phyloP scores from a whole-genome alignment of 2,329 filamentous ascomycete species.

The Chaetomium strumarium region DNA sequence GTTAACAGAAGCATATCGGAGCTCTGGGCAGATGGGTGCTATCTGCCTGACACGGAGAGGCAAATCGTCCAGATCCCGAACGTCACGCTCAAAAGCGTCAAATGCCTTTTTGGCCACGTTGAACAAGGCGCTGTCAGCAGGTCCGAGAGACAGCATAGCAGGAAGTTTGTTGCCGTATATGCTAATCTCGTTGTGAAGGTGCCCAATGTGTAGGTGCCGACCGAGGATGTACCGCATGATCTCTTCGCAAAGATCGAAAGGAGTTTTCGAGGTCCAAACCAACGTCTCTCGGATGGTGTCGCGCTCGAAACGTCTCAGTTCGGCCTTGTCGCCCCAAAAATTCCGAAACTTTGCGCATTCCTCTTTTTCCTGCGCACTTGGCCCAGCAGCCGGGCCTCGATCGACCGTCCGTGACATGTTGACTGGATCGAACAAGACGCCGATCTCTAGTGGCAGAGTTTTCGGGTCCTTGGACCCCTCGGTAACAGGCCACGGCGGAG shows the following conservation, averaged over 20 bases:
- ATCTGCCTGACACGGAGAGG: constrained; percentile 83
- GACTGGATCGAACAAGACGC: constrained; percentile 65
- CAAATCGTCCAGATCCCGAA: constrained; percentile 73
- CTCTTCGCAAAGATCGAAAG: constrained; percentile 67
- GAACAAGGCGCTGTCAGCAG: constrained; percentile 54
- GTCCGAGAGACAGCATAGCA: constrained; percentile 41
- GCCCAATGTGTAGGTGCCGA: constrained; percentile 58
- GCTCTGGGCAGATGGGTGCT: constrained; percentile 61
- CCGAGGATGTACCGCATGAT: constrained; percentile 68
- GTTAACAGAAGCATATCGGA: constrained; percentile 66
- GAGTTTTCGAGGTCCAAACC: constrained; percentile 66
- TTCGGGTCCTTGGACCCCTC: constrained; percentile 28
- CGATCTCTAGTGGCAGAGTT: constrained; percentile 46
- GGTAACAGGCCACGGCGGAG: constrained; percentile 43
- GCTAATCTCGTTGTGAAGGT: constrained; percentile 45
- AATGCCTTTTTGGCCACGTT: constrained; percentile 65
- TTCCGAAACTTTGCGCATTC: constrained; percentile 75
- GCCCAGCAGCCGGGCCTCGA: constrained; percentile 61
- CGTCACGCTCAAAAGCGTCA: constrained; percentile 64
- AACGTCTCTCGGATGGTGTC: constrained; percentile 90
- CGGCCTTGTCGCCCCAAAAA: constrained; percentile 93
- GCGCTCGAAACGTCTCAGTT: constrained; percentile 90
- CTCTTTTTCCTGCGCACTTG: constrained; percentile 68
- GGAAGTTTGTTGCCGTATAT: constrained; percentile 48
- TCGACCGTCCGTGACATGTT: constrained; percentile 75